Evolutionary conservation across 139 green algal species (phyloP), one percentile per base, ranked within the genome.

Genomic region (Tetraselmis striata): DNA sequence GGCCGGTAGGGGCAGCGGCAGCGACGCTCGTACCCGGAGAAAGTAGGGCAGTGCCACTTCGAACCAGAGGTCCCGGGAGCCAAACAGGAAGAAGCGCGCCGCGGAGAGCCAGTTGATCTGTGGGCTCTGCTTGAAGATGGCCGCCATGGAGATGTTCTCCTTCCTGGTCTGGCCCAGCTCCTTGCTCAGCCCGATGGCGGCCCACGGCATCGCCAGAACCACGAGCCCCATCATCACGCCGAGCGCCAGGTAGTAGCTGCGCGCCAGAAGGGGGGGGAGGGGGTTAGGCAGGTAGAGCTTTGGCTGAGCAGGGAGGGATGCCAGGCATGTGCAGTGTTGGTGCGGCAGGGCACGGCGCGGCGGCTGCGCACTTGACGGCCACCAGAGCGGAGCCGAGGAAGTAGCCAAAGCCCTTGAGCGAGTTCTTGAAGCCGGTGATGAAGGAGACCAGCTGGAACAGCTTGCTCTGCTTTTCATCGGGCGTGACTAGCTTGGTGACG

Each of bases 401-500:
- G 88, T 97, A 97, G 30, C 94, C 94, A 0, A 90, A 80, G 2
- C 94, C 94, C 81, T 95, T 96, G 30, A 95, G 84, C 28, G 79
- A 90, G 90, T 97, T 97, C 82, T 97, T 97, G 76, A 88, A 92
- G 0, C 94, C 94, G 0, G 94, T 96, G 85, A 97, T 95, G 79
- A 92, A 87, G 0, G 92, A 92, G 22, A 97, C 94, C 25, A 97
- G 83, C 85, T 93, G 93, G 88, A 97, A 97, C 28, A 97, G 89
- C 23, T 45, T 79, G 25, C 77, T 82, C 59, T 91, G 82, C 87
- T 94, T 91, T 75, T 94, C 93, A 22, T 95, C 92, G 0, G 94
- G 94, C 1, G 94, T 97, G n/a, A 97, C 92, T 18, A 93, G 86
- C 84, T 94, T 94, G 58, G 91, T 95, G 1, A 95, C 92, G 0